Evolutionary conservation across 73 alveolate species (phyloP), one percentile per base, ranked within the genome.

Genomic region (Paramecium pentaurelia): DNA sequence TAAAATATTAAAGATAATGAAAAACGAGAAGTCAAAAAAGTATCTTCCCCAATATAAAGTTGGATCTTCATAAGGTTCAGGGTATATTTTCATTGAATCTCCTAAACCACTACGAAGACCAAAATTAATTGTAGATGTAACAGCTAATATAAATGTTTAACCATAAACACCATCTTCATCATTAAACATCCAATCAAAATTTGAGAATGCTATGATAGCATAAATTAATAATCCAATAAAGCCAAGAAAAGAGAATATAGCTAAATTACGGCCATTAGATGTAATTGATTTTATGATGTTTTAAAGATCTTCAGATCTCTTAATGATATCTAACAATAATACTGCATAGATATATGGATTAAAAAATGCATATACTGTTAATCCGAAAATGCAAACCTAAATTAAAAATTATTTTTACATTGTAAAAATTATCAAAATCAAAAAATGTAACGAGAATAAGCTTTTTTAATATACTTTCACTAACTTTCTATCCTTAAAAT

Each of bases 231-330:
- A 40, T 7, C 49, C 49, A 18, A 87, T 34, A 27, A 68, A 27
- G 8, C 94, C 94, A 22, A 89, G 54, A 71, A 89, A 89, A 10
- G 90, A 38, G 85, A 89, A 89, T 0, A 71, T 89, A 9, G 84
- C 44, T 83, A 89, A 89, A 47, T 73, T 89, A 22, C 58, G 22
- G 8, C 92, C 94, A 89, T 89, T 89, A 16, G 58, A 71, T 10
- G 94, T 89, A 5, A 89, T 89, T 28, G 94, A 89, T 42, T 59
- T 71, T 8, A 89, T 89, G 70, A 89, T 83, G 58, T 89, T 89
- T 42, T 89, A 47, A 25, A 89, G 75, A 89, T 89, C 94, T 89
- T 89, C 94, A 28, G 92, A 71, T 89, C 94, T 89, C 44, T 89
- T 89, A 8, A 89, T 36, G 27, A 89, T 89, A 73, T 89, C 94